A percentile compares a stretch with the other conserved stretches of the same genome.
Conservation (phyloP, 192 early-diverging fungal genomes). For the Podila horticola region DNA sequence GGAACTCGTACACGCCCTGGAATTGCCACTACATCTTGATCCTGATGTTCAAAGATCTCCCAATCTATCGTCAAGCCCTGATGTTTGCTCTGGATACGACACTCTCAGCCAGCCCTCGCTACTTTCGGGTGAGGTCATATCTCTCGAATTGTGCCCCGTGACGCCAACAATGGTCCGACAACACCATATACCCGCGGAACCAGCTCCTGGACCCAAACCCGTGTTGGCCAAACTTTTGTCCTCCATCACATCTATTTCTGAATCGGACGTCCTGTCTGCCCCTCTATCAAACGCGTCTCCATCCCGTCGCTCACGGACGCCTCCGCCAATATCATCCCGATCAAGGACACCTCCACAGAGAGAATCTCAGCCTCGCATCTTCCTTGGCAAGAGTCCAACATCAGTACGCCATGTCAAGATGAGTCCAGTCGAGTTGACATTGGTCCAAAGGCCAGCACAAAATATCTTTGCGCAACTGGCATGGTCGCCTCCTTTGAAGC, state of each 20-base stretch:
- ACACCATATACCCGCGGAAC: neutral
- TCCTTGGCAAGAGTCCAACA: neutral
- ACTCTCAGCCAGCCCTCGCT: neutral
- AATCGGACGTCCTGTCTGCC: neutral
- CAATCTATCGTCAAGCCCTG: neutral
- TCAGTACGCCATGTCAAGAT: neutral
- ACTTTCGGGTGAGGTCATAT: neutral
- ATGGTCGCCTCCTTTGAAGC: slow-evolving; percentile 22
- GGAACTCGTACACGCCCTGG: neutral
- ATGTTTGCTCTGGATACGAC: neutral
- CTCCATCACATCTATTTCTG: too few species aligned
- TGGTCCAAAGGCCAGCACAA: neutral
- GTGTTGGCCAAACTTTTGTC: too few species aligned
- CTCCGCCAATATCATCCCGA: neutral
- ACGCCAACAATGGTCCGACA: neutral
- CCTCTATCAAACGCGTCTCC: neutral
- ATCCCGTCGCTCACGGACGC: neutral
- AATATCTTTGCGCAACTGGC: slow-evolving; percentile 30
- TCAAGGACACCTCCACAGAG: neutral
- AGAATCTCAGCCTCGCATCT: neutral
- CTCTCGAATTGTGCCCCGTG: neutral
- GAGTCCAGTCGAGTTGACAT: neutral
- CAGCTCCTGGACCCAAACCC: too few species aligned
- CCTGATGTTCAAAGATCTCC: neutral
- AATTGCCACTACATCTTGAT: neutral